Percentiles rank a stretch among this genome's conserved stretches.
phyloP scores from a whole-genome alignment of 805 yeast species.

The Scheffersomyces ergatensis region DNA sequence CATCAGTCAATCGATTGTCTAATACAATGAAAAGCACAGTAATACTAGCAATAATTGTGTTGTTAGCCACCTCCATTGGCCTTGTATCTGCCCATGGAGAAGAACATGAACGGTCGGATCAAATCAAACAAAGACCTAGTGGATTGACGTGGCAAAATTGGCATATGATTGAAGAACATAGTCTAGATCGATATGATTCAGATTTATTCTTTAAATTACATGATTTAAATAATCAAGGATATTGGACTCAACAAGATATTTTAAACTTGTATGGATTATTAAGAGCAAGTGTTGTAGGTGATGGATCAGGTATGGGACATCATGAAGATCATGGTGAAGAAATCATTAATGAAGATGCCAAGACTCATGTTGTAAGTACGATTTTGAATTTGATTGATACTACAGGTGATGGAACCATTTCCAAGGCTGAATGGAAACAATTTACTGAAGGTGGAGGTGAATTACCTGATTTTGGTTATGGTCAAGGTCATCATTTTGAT shows the following conservation, averaged over 20 bases:
- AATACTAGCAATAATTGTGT: background rate
- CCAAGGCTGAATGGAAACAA: constrained; percentile 66
- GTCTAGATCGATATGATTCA: constrained; percentile 68
- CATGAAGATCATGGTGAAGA: constrained; percentile 59
- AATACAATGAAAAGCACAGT: background rate
- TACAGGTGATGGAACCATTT: constrained; percentile 62
- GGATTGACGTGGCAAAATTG: constrained; percentile 73
- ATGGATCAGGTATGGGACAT: constrained; percentile 85
- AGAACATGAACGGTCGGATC: no score
- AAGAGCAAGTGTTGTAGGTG: constrained; percentile 73
- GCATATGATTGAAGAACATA: constrained; percentile 93
- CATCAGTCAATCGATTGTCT: no score
- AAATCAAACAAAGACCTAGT: constrained; percentile 33
- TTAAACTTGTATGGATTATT: constrained; percentile 77
- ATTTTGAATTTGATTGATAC: constrained; percentile 63
- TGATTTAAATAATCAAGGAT: constrained; percentile 62
- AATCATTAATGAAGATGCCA: constrained; percentile 52
- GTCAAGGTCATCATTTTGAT: constrained; percentile 92
- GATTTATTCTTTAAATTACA: constrained; percentile 77
- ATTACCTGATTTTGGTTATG: constrained; percentile 89
- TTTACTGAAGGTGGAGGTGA: constrained; percentile 63
- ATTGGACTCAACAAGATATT: constrained; percentile 60
- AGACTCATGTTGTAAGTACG: constrained; percentile 51
- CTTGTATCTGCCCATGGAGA: constrained; percentile 6
- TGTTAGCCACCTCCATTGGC: constrained; percentile 5